Evolutionary conservation across 2,329 filamentous ascomycete species (phyloP).

Genomic region (Epichloe sylvatica): DNA sequence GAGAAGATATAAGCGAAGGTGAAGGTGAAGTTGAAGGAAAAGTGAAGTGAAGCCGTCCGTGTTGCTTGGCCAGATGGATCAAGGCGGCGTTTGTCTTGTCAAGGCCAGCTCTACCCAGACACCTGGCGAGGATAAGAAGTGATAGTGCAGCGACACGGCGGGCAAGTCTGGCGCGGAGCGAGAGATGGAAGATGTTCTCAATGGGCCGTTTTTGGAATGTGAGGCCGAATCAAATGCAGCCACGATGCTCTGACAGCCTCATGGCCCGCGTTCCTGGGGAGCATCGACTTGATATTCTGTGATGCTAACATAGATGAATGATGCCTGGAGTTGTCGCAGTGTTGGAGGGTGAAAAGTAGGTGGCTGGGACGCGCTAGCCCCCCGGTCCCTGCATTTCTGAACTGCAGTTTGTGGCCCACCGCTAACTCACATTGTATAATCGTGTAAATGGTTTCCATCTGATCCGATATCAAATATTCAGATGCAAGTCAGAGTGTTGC

Average conservation of each 20-base stretch:
- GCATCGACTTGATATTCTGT: background rate
- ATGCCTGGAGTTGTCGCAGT: background rate
- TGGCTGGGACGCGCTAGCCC: background rate
- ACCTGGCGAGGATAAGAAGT: conserved; percentile 13
- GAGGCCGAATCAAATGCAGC: too few species aligned
- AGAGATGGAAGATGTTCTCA: background rate
- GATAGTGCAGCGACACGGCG: conserved; percentile 8
- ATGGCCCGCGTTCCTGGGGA: background rate
- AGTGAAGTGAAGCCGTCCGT: background rate
- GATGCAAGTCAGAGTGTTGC: background rate
- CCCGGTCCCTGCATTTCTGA: too few species aligned
- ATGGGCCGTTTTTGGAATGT: background rate
- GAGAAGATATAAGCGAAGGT: background rate
- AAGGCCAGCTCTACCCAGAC: conserved; percentile 13
- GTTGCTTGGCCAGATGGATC: background rate
- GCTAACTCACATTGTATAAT: too few species aligned
- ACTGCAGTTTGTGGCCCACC: too few species aligned
- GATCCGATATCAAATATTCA: too few species aligned
- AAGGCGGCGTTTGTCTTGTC: background rate
- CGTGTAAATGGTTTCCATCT: too few species aligned
- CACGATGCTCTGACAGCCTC: background rate
- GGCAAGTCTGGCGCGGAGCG: background rate
- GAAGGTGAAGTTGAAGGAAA: background rate
- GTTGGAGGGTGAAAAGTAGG: background rate
- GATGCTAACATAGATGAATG: conserved; percentile 1